Base-by-base conservation (phyloP, 345 rosid genomes). In the Gossypium anomalum region DNA sequence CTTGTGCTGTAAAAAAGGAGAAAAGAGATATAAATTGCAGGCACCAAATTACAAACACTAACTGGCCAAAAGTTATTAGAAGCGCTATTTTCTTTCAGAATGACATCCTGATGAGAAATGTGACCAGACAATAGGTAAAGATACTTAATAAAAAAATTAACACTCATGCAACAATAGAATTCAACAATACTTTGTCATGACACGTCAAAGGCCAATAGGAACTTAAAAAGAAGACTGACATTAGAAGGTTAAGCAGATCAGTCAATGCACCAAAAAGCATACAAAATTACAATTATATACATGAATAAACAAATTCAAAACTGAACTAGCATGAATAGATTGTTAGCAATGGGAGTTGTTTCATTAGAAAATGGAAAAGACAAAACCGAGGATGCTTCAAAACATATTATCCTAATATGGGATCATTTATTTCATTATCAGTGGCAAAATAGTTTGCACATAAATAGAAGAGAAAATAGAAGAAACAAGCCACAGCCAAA, bases 1-100 rank as follows among this genome's bases (percentile, higher is more conserved):
- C 88, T 78, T 80, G 83, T 77, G 84, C 98, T 94, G 86, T 69
- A 75, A 55, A 75, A 71, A 66, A 49, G 19, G 49, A 76, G 69
- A 52, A 16, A 64, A 51, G n/a, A 16, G 10, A 45, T 2, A 65
- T 8, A 60, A 56, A 45, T 58, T 9, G 38, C 6, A 41, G 53
- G 27, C 75, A 19, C 74, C 4, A 71, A 38, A 41, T 19, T 55
- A 43, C 14, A 71, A 67, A 49, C 70, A 19, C 29, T 43, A 65
- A 13, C 25, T 7, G 53, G 53, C 70, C 55, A 67, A 67, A 66
- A 67, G 12, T 44, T 19, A 43, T 63, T 38, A 17, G 48, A 19
- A 22, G 55, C 43, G 23, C 19, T 5, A 44, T 16, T 13, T 23
- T 59, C 56, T 15, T 57, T 72, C 27, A 56, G 64, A 48, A 3